phyloP scores from a whole-genome alignment of 352 stramenopile genomes.

The Globisporangium echinulatum region DNA sequence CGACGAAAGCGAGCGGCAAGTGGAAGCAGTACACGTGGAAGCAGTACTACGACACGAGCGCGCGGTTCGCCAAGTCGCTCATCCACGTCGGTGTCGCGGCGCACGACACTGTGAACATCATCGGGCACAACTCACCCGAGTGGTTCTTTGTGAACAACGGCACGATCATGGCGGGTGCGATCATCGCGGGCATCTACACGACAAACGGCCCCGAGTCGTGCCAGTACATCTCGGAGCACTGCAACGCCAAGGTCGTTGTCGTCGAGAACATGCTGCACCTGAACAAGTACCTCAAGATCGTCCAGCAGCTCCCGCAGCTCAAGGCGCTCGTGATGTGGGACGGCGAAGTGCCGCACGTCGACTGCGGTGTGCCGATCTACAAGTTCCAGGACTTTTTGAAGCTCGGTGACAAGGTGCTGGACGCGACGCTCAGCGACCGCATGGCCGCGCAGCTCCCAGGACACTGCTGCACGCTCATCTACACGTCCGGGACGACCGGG shows the following conservation, averaged over 20 bases:
- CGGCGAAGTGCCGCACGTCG: constrained; percentile 26
- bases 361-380: constrained; percentile 47
- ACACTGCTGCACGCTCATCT: constrained; percentile 84
- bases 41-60: constrained; percentile 69
- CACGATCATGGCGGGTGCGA: constrained; percentile 67
- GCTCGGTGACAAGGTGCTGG: constrained; percentile 30
- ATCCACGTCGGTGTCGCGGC: constrained; percentile 60
- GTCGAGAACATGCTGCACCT: constrained; percentile 63
- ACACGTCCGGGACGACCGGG: constrained; percentile 84
- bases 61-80: constrained; percentile 66
- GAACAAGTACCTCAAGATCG: constrained; percentile 64
- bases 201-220: constrained; percentile 72
- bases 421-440: constrained; percentile 25
- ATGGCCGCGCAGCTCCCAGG: constrained; percentile 43
- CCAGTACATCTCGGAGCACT: constrained; percentile 79
- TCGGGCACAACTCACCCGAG: constrained; percentile 81
- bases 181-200: constrained; percentile 81
- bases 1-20: constrained; percentile 25
- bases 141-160: constrained; percentile 83
- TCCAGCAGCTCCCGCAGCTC: constrained; percentile 54
- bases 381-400: constrained; percentile 52
- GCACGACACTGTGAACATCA: constrained; percentile 74
- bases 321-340: constrained; percentile 75
- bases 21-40: constrained; percentile 59
- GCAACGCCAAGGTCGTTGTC: constrained; percentile 68